Evolutionary conservation across 345 rosid genomes (phyloP), one percentile per base, ranked within the genome.

Genomic region (Noccaea bulbosa): DNA sequence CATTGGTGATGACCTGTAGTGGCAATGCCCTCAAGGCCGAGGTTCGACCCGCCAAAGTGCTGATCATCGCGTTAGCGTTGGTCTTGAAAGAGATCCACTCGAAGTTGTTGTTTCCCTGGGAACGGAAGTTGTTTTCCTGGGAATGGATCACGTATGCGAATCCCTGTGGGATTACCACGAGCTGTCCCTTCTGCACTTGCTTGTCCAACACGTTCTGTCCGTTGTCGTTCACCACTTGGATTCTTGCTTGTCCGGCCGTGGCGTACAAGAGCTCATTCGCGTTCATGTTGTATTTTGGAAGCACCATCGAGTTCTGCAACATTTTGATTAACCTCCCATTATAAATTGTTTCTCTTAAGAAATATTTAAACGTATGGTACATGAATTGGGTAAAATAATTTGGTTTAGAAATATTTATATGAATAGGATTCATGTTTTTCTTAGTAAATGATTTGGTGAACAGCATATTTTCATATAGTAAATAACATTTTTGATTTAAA

Each of bases 11-110:
- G 4, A 93, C 89, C 49, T 82, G 84, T 14, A 61, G 65, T 0
- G 96, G 98, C 62, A 93, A 58, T 16, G 77, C 90, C 27, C 86
- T 60, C 27, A 87, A 7, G 9, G 75, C 79, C 0, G 91, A 91
- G 68, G 85, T 84, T 27, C 81, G 71, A 12, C 97, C 97, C 0
- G 89, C 86, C 10, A 90, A 72, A 2, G 83, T 75, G 62, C 61
- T 77, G 70, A 74, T 54, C 84, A 77, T 76, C 3, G 91, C 90
- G 27, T 84, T 81, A 67, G 71, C 86, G 43, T 81, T 79, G 11
- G 97, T 93, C 79, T 83, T 86, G 86, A 93, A 84, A n/a, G 86
- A 51, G 6, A 93, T 65, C 85, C 88, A 87, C 48, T 90, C 92
- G 55, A 88, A 85, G 41, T 73, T 80, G 41, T 73, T 80, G 55